phyloP scores from a whole-genome alignment of 208 protist genomes.

The Naegleria lovaniensis region DNA sequence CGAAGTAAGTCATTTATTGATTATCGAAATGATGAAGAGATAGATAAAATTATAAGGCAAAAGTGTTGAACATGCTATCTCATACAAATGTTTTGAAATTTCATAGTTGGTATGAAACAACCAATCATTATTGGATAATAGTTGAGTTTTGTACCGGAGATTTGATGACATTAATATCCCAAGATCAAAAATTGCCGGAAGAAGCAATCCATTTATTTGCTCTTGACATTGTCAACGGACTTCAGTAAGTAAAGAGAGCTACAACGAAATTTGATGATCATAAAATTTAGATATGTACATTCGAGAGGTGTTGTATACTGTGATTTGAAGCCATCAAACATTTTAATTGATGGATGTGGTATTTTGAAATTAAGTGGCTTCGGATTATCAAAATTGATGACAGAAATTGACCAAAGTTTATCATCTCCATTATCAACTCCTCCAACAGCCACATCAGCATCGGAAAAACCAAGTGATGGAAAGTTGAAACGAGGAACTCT shows the following conservation, averaged over 20 bases:
- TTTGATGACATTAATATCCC: slow-evolving; percentile 62
- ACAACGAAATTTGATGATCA: no score
- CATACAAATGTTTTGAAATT: slow-evolving; percentile 80
- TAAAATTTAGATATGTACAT: slow-evolving; percentile 66
- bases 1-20: slow-evolving; percentile 45
- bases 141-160: slow-evolving; percentile 83
- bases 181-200: slow-evolving; percentile 59
- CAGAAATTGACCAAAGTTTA: slow-evolving; percentile 26
- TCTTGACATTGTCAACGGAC: slow-evolving; percentile 67
- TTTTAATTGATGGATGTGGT: slow-evolving; percentile 79
- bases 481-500: slow-evolving; percentile 62
- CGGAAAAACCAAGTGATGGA: slow-evolving; percentile 33
- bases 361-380: slow-evolving; percentile 83
- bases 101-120: slow-evolving; percentile 89
- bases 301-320: slow-evolving; percentile 73
- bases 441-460: slow-evolving; percentile 8
- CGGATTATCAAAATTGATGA: slow-evolving; percentile 63
- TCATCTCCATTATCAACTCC: neutral
- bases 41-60: slow-evolving; percentile 3
- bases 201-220: slow-evolving; percentile 64
- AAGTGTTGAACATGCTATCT: slow-evolving; percentile 60
- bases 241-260: slow-evolving; percentile 46
- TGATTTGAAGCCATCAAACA: slow-evolving; percentile 79
- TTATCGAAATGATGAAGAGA: neutral
- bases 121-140: slow-evolving; percentile 91